A percentile compares a stretch with the other conserved stretches of the same genome.
phyloP scores from a whole-genome alignment of 2,329 filamentous ascomycete genomes.

The Hypoxylon sp. region DNA sequence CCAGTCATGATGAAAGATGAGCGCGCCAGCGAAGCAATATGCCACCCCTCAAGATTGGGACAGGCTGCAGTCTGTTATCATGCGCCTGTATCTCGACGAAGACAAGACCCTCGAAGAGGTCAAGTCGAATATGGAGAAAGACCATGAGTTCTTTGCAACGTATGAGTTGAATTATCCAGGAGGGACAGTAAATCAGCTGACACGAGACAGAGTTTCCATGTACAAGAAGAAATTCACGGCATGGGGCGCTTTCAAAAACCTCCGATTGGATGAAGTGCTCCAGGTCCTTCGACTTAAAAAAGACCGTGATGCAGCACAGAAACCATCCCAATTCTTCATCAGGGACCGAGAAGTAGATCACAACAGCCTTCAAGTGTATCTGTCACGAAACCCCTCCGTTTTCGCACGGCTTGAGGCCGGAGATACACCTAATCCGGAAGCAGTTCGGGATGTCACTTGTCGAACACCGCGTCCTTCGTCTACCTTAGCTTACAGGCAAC shows the following conservation, averaged over 20 bases:
- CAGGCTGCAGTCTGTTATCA: slow-evolving; percentile 47
- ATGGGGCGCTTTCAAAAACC: slow-evolving; percentile 53
- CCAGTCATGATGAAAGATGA: slow-evolving; percentile 46
- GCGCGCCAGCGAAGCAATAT: slow-evolving; percentile 45
- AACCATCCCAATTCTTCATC: slow-evolving; percentile 48
- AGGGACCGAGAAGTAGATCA: slow-evolving; percentile 49
- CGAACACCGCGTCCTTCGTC: slow-evolving; percentile 42
- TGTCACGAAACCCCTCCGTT: slow-evolving; percentile 51
- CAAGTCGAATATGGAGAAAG: slow-evolving; percentile 49
- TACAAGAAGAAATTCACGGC: slow-evolving; percentile 52
- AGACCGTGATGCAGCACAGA: slow-evolving; percentile 46
- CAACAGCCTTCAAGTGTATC: slow-evolving; percentile 49
- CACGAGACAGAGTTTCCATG: slow-evolving; percentile 47
- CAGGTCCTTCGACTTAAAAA: slow-evolving; percentile 51
- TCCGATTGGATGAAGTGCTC: slow-evolving; percentile 51
- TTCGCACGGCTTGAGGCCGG: slow-evolving; percentile 50
- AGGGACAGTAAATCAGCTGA: slow-evolving; percentile 31
- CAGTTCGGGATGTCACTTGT: slow-evolving; percentile 50
- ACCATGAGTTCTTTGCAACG: slow-evolving; percentile 51
- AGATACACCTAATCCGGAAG: slow-evolving; percentile 46
- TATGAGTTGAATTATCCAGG: slow-evolving; percentile 36
- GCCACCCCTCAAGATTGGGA: slow-evolving; percentile 50
- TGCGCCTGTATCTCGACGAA: slow-evolving; percentile 51
- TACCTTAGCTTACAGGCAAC: slow-evolving; percentile 3
- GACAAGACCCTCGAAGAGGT: slow-evolving; percentile 53